Base-by-base conservation (phyloP, 495 filamentous ascomycete species). In the Aspergillus campestris region DNA sequence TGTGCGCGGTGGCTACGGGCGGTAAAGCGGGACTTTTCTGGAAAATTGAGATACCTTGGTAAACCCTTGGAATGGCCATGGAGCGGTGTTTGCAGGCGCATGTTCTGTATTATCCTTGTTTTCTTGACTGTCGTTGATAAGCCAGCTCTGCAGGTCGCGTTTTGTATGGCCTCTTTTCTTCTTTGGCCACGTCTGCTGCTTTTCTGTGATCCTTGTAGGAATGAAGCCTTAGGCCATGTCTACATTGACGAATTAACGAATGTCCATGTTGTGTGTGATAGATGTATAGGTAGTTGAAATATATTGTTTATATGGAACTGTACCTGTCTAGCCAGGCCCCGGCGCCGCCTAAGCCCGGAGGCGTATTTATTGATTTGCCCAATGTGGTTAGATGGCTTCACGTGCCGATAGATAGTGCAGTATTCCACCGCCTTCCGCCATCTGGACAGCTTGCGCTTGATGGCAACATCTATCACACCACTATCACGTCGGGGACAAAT, bases 31-130 rank as follows among this genome's bases (percentile, higher is more conserved):
- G 34, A 1, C 14, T 12, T 36, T 14, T 38, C n/a, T 38, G 40
- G 39, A 42, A 39, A 28, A 34, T 31, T 31, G 18, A 33, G 44
- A 42, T 38, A 14, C n/a, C 44, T 57, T 53, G 38, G 49, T 49
- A 42, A 46, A 50, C 50, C 53, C 51, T 57, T 48, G 51, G 59
- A 47, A 62, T 52, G 55, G 58, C 55, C 58, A 66, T 62, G 58
- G 52, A 64, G 56, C 57, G 66, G 64, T 38, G 36, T 38, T 38
- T 38, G 36, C 27, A 24, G 36, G 36, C 36, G 36, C 36, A 38
- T 24, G 15, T 38, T 38, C 36, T 38, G 36, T 38, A 38, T 24
- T 38, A 38, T 24, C 36, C 12, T 24, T 41, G 27, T 41, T 41
- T 31, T 27, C 28, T 41, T 29, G 15, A 15, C 31, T 41, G 38